Evolutionary conservation across 306 rosid species (phyloP).

Genomic region (Begonia fuchsioides): DNA sequence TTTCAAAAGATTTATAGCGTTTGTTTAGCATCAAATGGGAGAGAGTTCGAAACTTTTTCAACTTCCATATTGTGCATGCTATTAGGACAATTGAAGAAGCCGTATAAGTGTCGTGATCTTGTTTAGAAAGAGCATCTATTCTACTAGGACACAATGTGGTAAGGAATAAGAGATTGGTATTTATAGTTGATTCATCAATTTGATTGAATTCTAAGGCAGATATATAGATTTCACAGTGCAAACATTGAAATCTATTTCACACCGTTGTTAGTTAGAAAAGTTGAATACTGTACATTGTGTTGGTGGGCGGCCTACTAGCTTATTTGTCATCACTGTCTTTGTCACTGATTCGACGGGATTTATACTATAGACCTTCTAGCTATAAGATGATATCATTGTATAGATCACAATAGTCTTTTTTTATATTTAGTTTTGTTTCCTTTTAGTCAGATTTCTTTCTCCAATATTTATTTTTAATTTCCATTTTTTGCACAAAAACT

Average conservation of each 20-base stretch:
- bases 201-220: not conserved
- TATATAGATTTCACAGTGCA: not conserved
- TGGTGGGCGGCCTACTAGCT: not conserved
- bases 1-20: too few relatives aligned
- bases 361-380: not conserved
- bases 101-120: not conserved
- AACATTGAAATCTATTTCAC: not conserved
- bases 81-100: not conserved
- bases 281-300: not conserved
- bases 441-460: too few relatives aligned
- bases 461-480: not conserved
- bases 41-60: too few relatives aligned
- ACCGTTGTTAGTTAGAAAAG: not conserved
- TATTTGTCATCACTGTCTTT: not conserved
- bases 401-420: not conserved
- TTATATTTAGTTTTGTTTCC: too few relatives aligned
- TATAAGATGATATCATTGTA: not conserved
- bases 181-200: not conserved
- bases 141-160: not conserved
- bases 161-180: not conserved
- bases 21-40: too few relatives aligned
- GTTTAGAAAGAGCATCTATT: not conserved
- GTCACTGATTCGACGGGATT: not conserved
- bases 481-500: not conserved
- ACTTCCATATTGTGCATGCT: too few relatives aligned